Conservation (phyloP, 495 filamentous ascomycete species). For the Neurospora africana region DNA sequence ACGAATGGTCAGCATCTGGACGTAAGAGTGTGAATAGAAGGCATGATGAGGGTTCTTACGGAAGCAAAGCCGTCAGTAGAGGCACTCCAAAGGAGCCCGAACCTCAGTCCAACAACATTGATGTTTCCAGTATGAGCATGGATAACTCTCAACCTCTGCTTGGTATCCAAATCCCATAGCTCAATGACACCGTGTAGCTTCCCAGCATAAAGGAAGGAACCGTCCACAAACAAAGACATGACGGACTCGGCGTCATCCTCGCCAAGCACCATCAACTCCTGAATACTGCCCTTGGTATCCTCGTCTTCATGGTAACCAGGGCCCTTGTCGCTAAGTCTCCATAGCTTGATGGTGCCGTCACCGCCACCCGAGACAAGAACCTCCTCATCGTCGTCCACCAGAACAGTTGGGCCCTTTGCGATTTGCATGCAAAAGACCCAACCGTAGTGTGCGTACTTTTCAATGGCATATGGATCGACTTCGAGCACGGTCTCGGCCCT, state of each 20-base stretch:
- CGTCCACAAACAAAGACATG: slow-evolving; percentile 72
- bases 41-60: slow-evolving; percentile 37
- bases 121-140: slow-evolving; percentile 73
- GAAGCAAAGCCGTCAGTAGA: slow-evolving; percentile 69
- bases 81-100: slow-evolving; percentile 75
- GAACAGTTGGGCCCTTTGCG: slow-evolving; percentile 49
- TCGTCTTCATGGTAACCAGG: slow-evolving; percentile 22
- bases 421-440: slow-evolving; percentile 94
- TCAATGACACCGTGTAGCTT: slow-evolving; percentile 84
- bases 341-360: slow-evolving; percentile 86
- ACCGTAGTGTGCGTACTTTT: slow-evolving; percentile 85
- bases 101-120: slow-evolving; percentile 72
- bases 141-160: slow-evolving; percentile 76
- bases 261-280: slow-evolving; percentile 55
- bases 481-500: slow-evolving; percentile 57
- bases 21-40: not conserved
- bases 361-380: slow-evolving; percentile 83
- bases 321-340: slow-evolving; percentile 49
- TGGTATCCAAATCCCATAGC: slow-evolving; percentile 93
- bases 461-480: slow-evolving; percentile 71
- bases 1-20: slow-evolving; percentile 4
- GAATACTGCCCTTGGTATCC: slow-evolving; percentile 40
- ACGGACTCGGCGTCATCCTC: slow-evolving; percentile 74
- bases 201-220: slow-evolving; percentile 82
- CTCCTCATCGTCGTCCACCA: slow-evolving; percentile 59